Percentiles rank a stretch among this genome's conserved stretches.
Evolutionary conservation across 73 alveolate species (phyloP).

Genomic region (Uronychia binucleata): DNA sequence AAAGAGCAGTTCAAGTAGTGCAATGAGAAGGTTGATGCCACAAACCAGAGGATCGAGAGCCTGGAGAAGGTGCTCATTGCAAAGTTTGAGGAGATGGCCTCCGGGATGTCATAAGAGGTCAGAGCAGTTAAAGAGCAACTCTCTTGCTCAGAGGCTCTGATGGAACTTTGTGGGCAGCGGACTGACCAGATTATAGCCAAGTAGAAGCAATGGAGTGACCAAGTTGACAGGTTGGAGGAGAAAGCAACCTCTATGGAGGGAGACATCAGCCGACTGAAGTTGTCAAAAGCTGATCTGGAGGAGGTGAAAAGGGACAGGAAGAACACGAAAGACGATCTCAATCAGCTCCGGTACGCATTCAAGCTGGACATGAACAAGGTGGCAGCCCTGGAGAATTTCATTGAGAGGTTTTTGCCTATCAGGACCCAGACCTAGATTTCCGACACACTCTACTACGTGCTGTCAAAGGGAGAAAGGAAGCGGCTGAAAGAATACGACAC

Average conservation of each 20-base stretch:
- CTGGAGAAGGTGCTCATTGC: background rate
- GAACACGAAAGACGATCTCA: background rate
- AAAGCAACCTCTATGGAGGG: background rate
- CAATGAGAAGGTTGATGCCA: background rate
- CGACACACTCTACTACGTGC: background rate
- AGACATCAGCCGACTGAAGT: background rate
- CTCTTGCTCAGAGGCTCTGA: background rate
- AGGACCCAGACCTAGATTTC: conserved; percentile 6
- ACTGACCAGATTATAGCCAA: background rate
- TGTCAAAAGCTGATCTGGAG: background rate
- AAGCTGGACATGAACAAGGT: background rate
- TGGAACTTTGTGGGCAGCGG: background rate
- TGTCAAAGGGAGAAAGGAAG: background rate
- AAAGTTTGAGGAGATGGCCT: background rate
- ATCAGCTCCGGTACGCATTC: background rate
- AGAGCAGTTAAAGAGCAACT: background rate
- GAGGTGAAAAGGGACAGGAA: background rate
- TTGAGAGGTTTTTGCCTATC: conserved; percentile 13
- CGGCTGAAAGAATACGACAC: background rate
- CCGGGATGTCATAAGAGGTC: background rate
- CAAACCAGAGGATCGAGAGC: background rate
- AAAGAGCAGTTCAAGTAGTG: background rate
- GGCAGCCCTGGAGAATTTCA: conserved; percentile 10
- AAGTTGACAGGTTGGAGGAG: background rate
- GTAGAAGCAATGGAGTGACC: too few species aligned